Conservation (phyloP, 2,329 filamentous ascomycete species). For the Penicillium sp. region DNA sequence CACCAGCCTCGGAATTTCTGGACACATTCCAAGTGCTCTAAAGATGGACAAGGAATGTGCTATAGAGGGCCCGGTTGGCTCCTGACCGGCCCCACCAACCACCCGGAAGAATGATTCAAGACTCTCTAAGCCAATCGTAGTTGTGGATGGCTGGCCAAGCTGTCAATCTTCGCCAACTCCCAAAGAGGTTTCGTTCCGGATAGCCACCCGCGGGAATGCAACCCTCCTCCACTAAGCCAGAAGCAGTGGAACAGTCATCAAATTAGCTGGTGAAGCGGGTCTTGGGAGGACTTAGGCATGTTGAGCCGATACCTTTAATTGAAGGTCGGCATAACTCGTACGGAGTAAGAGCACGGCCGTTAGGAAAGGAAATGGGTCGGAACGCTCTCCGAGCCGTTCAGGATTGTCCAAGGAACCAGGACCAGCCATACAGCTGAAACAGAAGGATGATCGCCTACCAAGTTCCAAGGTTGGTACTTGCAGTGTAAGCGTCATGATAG, state of each 20-base stretch:
- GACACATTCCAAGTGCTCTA: constrained; percentile 37
- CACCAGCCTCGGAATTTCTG: constrained; percentile 40
- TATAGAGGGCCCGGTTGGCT: constrained; percentile 24
- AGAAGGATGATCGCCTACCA: neutral
- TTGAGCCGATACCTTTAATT: constrained; percentile 21
- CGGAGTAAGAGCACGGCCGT: neutral
- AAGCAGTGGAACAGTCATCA: constrained; percentile 30
- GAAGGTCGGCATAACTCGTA: constrained; percentile 5
- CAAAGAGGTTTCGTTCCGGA: constrained; percentile 21
- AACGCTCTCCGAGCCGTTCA: constrained; percentile 15
- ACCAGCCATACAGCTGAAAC: neutral
- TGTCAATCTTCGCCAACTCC: constrained; percentile 24
- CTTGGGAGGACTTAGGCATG: constrained; percentile 12
- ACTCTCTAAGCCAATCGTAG: constrained; percentile 28
- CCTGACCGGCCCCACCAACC: constrained; percentile 21
- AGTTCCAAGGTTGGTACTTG: constrained; percentile 3
- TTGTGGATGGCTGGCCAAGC: constrained; percentile 26
- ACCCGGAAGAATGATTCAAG: constrained; percentile 26
- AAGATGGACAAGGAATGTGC: constrained; percentile 38
- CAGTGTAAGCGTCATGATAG: constrained; percentile 41
- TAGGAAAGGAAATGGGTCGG: constrained; percentile 14
- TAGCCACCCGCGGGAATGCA: constrained; percentile 41
- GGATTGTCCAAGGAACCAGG: constrained; percentile 11
- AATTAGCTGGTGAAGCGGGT: constrained; percentile 29
- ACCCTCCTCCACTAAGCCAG: constrained; percentile 33